Conservation (phyloP, 352 stramenopile genomes). For the Phytophthora vignae region DNA sequence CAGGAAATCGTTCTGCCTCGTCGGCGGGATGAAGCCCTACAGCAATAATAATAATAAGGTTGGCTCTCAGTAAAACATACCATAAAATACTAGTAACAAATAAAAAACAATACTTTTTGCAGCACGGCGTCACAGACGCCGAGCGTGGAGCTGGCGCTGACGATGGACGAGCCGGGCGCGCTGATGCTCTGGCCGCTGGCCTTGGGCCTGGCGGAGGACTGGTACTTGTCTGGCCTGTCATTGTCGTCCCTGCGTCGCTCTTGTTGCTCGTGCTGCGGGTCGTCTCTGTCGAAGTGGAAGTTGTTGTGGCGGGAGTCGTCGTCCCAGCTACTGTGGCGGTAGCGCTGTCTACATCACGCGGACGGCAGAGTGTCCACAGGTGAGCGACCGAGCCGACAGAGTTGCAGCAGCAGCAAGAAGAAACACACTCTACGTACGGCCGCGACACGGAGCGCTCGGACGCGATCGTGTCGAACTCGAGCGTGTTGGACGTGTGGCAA, state of each 20-base stretch:
- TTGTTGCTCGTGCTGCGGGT: background rate
- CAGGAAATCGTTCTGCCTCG: slow-evolving; percentile 31
- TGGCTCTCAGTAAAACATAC: background rate
- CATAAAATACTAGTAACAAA: no score
- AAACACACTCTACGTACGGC: background rate
- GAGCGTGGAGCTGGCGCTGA: background rate
- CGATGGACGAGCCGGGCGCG: slow-evolving; percentile 38
- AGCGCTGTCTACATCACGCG: background rate
- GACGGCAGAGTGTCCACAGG: background rate
- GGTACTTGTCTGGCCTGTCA: slow-evolving; percentile 24
- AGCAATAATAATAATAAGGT: slow-evolving; percentile 1
- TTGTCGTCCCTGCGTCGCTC: background rate
- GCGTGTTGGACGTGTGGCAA: background rate
- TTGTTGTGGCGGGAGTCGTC: background rate
- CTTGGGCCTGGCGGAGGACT: slow-evolving; percentile 18
- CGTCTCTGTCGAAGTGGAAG: background rate
- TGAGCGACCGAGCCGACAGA: background rate
- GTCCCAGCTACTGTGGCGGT: background rate
- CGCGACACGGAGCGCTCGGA: background rate
- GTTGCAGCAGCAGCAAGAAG: no score
- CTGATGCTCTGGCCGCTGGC: slow-evolving; percentile 35
- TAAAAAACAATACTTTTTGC: slow-evolving; percentile 14
- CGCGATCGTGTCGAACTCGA: background rate
- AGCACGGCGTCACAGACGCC: slow-evolving; percentile 27
- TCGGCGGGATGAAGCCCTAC: slow-evolving; percentile 38